Base-by-base conservation (phyloP, 1,284 basidiomycete genomes). In the Trametes versicolor region DNA sequence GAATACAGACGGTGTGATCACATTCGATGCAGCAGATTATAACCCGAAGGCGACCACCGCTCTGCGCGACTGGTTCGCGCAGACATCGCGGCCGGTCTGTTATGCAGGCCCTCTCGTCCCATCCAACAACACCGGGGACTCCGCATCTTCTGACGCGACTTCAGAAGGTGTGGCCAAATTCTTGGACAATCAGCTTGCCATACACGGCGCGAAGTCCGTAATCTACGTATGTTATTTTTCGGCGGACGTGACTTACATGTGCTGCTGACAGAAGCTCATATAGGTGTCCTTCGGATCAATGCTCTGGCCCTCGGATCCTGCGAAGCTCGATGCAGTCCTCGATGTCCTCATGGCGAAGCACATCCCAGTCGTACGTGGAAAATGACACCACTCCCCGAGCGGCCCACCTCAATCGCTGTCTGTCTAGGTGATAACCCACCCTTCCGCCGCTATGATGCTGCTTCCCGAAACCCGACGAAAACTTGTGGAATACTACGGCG, bases 211-310 rank as follows among this genome's bases (percentile, higher is more conserved):
- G 4, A 48, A 63, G 36, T 7, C 39, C 71, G 13, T 8, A 73
- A 10, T 19, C 34, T 8, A 29, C 34, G 34, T 15, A 29, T 32
- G 34, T 6, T 36, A 36, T 13, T 36, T 6, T n/a, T n/a, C n/a
- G n/a, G n/a, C n/a, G n/a, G n/a, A n/a, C n/a, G n/a, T n/a, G n/a
- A n/a, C n/a, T n/a, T n/a, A n/a, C n/a, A n/a, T n/a, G n/a, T n/a
- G n/a, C n/a, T n/a, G n/a, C n/a, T n/a, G n/a, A 6, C 13, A 13
- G 34, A n/a, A 36, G 6, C 7, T 34, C 2, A 15, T 19, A 25
- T 25, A 71, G 70, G 52, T 71, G 4, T 69, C 65, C 15, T 68
- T 71, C 17, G 70, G 70, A 17, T 65, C 68, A 4, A 34, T 69
- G 15, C 68, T 66, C 41, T 71, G 68, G 68, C 64, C 70, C 6